phyloP scores from a whole-genome alignment of 2,329 filamentous ascomycete species.

The Didymella glomerata region DNA sequence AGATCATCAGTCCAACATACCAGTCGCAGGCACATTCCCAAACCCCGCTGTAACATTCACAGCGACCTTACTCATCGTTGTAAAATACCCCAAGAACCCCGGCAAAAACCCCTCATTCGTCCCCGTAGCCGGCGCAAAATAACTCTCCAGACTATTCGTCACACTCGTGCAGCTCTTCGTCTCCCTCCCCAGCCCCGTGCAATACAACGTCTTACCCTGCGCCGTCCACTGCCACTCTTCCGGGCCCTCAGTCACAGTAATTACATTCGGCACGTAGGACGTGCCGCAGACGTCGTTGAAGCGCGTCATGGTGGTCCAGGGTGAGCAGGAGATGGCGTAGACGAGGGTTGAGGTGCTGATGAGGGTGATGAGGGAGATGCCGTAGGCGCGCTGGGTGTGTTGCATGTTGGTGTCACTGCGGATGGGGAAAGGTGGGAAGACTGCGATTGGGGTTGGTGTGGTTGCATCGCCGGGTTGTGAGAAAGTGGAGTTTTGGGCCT shows the following conservation, averaged over 20 bases:
- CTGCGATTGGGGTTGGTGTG: conserved; percentile 6
- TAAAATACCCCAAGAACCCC: conserved; percentile 19
- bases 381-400: conserved; percentile 23
- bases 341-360: conserved; percentile 19
- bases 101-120: conserved; percentile 1
- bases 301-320: conserved; percentile 13
- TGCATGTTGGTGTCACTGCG: conserved; percentile 18
- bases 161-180: conserved; percentile 21
- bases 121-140: conserved; percentile 6
- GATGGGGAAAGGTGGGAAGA: conserved; percentile 25
- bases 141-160: conserved; percentile 2
- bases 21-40: conserved; percentile 14
- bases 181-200: conserved; percentile 9
- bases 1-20: conserved; percentile 2
- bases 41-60: conserved; percentile 20
- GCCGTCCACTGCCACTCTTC: conserved; percentile 20
- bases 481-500: conserved; percentile 5
- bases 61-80: conserved; percentile 17
- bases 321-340: conserved; percentile 20
- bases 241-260: conserved; percentile 23
- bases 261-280: conserved; percentile 6
- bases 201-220: conserved; percentile 12
- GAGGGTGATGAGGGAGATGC: conserved; percentile 20
- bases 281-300: conserved; percentile 22
- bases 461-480: background rate